Conservation (phyloP, 108 stramenopile species). For the Cyclostephanos invisitatus region DNA sequence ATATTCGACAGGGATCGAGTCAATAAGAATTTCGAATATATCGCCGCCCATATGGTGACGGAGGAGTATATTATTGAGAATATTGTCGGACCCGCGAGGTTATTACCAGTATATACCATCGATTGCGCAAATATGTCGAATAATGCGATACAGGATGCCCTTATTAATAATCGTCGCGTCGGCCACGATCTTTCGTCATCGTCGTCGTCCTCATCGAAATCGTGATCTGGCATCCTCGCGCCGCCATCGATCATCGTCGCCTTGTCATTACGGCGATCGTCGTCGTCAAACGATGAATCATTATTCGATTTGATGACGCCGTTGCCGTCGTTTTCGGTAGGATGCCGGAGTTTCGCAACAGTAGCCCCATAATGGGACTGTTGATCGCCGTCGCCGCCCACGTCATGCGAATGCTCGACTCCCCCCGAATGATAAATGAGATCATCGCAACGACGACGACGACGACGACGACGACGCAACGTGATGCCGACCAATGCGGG, state of each 20-base stretch:
- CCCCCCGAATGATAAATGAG: too few relatives aligned
- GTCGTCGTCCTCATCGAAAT: constrained; percentile 2
- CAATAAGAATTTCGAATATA: constrained; percentile 61
- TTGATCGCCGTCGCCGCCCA: background rate
- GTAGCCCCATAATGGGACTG: too few relatives aligned
- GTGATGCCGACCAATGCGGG: constrained; percentile 51
- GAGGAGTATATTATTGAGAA: constrained; percentile 76
- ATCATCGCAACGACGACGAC: background rate
- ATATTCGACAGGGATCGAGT: constrained; percentile 38
- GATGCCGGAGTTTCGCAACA: too few relatives aligned
- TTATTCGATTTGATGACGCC: too few relatives aligned
- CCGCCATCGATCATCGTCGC: background rate
- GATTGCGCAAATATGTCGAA: constrained; percentile 70
- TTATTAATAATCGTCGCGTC: constrained; percentile 11
- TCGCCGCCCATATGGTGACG: constrained; percentile 80
- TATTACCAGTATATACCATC: constrained; percentile 76
- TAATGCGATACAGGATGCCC: constrained; percentile 60
- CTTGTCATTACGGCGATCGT: too few relatives aligned
- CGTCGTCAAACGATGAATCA: too few relatives aligned
- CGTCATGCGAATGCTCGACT: too few relatives aligned
- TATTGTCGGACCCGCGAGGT: constrained; percentile 73
- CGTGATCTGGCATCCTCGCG: background rate
- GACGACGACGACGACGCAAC: constrained; percentile 25
- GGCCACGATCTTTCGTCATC: constrained; percentile 39
- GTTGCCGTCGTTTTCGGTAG: too few relatives aligned